Evolutionary conservation across 1,284 basidiomycete species (phyloP).

Genomic region (Phellinidium pouzarii): DNA sequence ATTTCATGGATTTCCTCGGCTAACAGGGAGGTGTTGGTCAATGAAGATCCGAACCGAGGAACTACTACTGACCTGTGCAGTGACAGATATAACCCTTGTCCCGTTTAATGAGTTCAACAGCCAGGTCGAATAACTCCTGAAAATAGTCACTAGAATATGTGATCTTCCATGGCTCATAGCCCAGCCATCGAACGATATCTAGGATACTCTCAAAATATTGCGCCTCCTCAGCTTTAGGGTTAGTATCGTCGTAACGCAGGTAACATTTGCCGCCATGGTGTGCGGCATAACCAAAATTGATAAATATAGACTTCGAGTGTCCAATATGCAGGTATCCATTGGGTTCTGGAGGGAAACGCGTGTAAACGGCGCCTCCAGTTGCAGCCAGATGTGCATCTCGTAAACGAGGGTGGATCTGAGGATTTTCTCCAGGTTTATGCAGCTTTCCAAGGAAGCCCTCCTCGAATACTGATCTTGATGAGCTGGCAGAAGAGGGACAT

Average conservation of each 20-base stretch:
- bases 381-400: conserved; percentile 77
- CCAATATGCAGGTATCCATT: conserved; percentile 97
- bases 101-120: conserved; percentile 84
- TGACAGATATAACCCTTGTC: conserved; percentile 96
- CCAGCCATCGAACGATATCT: conserved; percentile 94
- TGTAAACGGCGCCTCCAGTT: conserved; percentile 85
- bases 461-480: conserved; percentile 75
- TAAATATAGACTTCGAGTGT: conserved; percentile 97
- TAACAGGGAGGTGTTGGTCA: conserved; percentile 27
- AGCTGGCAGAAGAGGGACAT: conserved; percentile 28
- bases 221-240: conserved; percentile 96
- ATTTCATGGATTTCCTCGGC: conserved; percentile 90
- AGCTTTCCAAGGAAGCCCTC: conserved; percentile 93
- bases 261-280: conserved; percentile 89
- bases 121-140: conserved; percentile 80
- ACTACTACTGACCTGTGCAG: conserved; percentile 71
- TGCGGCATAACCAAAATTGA: conserved; percentile 97
- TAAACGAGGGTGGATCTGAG: conserved; percentile 76
- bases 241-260: conserved; percentile 96
- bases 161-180: conserved; percentile 98
- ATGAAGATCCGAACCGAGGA: conserved; percentile 6
- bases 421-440: conserved; percentile 93
- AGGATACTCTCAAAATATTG: conserved; percentile 95
- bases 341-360: conserved; percentile 98
- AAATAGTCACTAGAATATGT: conserved; percentile 99